phyloP scores from a whole-genome alignment of 108 stramenopile genomes.

The Epithemia pelagica region DNA sequence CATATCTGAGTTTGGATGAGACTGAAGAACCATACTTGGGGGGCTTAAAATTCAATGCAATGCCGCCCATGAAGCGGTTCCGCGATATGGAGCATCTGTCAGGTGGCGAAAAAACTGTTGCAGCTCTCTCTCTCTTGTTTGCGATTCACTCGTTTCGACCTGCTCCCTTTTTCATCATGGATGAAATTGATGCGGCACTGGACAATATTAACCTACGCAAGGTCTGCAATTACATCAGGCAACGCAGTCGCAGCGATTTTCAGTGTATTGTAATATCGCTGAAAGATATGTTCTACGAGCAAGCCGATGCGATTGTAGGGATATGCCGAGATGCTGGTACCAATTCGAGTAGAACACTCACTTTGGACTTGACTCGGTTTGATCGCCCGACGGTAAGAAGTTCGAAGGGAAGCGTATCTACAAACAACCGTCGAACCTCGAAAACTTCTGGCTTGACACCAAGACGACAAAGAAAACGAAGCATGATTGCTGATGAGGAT shows the following conservation, averaged over 20 bases:
- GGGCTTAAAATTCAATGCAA: constrained; percentile 98
- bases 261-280: constrained; percentile 99
- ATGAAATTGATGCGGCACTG: constrained; percentile 90
- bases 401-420: background rate
- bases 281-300: constrained; percentile 97
- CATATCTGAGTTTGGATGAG: constrained; percentile 89
- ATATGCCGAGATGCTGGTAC: constrained; percentile 86
- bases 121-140: constrained; percentile 96
- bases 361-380: constrained; percentile 76
- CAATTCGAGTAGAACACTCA: constrained; percentile 73
- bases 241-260: constrained; percentile 77
- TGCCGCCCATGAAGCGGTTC: constrained; percentile 99
- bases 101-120: constrained; percentile 99
- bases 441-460: background rate
- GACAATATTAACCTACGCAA: constrained; percentile 96
- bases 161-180: constrained; percentile 98
- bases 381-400: constrained; percentile 18
- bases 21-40: constrained; percentile 94
- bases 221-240: constrained; percentile 96
- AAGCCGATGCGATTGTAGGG: constrained; percentile 84
- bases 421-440: background rate
- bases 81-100: constrained; percentile 99
- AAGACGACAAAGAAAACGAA: too few species aligned
- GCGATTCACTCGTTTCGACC: constrained; percentile 94
- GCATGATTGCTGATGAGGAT: too few species aligned